Conservation (phyloP, 1,139 yeast species). For the Pichia sp. region DNA sequence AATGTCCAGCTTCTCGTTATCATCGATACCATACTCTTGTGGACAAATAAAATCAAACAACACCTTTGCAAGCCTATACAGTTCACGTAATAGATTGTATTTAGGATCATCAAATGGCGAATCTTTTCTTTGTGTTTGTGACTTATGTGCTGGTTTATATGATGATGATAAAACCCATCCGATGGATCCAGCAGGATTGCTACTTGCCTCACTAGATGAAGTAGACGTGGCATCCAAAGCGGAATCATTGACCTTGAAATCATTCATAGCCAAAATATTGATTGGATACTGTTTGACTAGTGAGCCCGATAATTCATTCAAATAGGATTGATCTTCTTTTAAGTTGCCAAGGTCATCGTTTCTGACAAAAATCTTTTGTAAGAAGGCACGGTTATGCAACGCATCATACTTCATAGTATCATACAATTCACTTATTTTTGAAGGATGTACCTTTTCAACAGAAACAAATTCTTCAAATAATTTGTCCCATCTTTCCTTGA, state of each 20-base stretch:
- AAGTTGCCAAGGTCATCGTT: constrained; percentile 37
- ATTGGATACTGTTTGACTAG: constrained; percentile 78
- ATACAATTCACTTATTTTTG: constrained; percentile 91
- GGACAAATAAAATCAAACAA: constrained; percentile 97
- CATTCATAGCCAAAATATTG: constrained; percentile 70
- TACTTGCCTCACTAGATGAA: constrained; percentile 23
- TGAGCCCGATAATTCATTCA: constrained; percentile 41
- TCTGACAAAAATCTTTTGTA: constrained; percentile 77
- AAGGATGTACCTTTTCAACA: constrained; percentile 96
- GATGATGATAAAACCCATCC: constrained; percentile 68
- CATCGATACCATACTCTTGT: constrained; percentile 96
- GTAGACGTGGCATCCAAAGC: constrained; percentile 36
- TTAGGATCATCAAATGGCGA: constrained; percentile 81
- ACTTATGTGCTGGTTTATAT: constrained; percentile 30
- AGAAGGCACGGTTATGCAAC: constrained; percentile 84
- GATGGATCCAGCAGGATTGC: constrained; percentile 53
- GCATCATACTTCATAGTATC: constrained; percentile 99
- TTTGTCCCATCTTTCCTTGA: constrained; percentile 97
- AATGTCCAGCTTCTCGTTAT: constrained; percentile 91
- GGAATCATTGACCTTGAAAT: constrained; percentile 50
- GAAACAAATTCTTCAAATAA: constrained; percentile 86
- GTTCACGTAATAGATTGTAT: constrained; percentile 76
- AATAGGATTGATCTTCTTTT: background rate
- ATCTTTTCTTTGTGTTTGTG: constrained; percentile 19
- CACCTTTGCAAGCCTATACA: constrained; percentile 86